phyloP scores from a whole-genome alignment of 371 early-diverging fungal species.

The Mortierella sp. region DNA sequence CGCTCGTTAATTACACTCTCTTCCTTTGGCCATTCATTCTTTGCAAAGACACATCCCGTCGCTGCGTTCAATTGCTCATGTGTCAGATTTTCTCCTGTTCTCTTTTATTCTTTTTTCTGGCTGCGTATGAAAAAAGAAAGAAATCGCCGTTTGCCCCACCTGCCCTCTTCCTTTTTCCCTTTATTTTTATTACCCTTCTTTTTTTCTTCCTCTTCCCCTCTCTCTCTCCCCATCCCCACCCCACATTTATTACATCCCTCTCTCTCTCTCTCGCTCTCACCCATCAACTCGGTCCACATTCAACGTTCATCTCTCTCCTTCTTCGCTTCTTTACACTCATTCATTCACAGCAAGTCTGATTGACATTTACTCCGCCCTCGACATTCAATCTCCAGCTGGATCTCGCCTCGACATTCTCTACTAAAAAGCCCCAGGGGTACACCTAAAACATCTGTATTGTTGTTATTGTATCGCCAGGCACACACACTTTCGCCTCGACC shows the following conservation, averaged over 20 bases:
- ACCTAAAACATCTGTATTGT: not conserved
- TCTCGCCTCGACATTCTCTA: not conserved
- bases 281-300: conserved; percentile 2
- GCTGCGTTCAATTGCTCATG: not conserved
- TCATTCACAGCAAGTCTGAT: not conserved
- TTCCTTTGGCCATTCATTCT: not conserved
- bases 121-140: not conserved
- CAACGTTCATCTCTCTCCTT: not conserved
- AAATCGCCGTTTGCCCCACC: conserved; percentile 14
- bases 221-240: not conserved
- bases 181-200: not conserved
- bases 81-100: not conserved
- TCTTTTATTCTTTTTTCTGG: not conserved
- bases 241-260: not conserved
- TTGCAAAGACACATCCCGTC: not conserved
- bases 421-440: not conserved
- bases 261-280: conserved; percentile 1
- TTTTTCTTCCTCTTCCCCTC: not conserved
- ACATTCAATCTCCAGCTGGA: conserved; percentile 12
- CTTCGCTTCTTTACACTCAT: not conserved
- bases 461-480: no score
- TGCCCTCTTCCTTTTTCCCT: not conserved
- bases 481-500: conserved; percentile 10
- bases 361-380: conserved; percentile 3
- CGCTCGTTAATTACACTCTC: not conserved